Evolutionary conservation across 257 asterid species (phyloP).

Genomic region (Solanum medicagineum): DNA sequence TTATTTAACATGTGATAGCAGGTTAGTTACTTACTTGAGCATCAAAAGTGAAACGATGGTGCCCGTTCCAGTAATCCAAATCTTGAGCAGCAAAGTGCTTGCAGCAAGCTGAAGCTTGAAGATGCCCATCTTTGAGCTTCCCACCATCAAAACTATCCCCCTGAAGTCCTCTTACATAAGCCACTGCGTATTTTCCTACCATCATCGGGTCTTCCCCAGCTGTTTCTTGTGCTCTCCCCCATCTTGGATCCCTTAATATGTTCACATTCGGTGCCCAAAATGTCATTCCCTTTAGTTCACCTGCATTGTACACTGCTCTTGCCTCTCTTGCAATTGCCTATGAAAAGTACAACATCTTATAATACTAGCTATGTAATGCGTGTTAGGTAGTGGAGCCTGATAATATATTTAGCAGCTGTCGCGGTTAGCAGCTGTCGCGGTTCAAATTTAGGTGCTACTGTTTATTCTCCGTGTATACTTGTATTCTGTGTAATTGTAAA

Average conservation of each 20-base stretch:
- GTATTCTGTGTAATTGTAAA: no score
- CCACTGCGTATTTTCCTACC: constrained; percentile 14
- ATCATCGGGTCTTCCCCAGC: constrained; percentile 34
- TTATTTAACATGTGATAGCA: neutral
- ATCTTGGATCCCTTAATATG: constrained; percentile 32
- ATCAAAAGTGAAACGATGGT: constrained; percentile 39
- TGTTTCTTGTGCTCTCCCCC: constrained; percentile 41
- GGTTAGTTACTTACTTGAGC: constrained; percentile 30
- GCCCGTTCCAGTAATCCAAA: constrained; percentile 57
- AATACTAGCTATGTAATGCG: neutral
- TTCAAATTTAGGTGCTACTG: no score
- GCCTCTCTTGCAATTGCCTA: constrained; percentile 29
- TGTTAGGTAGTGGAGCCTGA: no score
- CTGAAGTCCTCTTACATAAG: constrained; percentile 69
- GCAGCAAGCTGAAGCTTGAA: constrained; percentile 74
- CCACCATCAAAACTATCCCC: constrained; percentile 69
- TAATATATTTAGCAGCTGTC: no score
- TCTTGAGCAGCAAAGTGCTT: constrained; percentile 74
- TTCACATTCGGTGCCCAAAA: constrained; percentile 37
- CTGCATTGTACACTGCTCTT: constrained; percentile 27
- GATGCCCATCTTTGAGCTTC: constrained; percentile 20
- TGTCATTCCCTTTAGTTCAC: constrained; percentile 29
- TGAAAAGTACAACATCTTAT: neutral
- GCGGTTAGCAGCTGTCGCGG: no score
- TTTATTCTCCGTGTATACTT: no score